Evolutionary conservation across 495 filamentous ascomycete species (phyloP).

Genomic region (Neurospora sp.): DNA sequence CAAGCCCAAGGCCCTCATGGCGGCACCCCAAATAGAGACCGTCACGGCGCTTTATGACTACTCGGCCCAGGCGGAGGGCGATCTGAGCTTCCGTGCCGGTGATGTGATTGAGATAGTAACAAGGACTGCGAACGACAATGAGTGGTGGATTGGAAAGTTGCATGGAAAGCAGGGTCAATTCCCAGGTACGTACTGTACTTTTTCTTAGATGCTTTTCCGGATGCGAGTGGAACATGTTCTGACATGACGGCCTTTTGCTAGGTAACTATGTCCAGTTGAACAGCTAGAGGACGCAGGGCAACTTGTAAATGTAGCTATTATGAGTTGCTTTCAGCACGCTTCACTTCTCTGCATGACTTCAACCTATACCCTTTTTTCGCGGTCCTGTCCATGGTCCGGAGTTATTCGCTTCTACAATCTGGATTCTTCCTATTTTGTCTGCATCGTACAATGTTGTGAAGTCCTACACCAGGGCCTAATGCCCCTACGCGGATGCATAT

Average conservation of each 20-base stretch:
- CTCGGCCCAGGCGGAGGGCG: constrained; percentile 88
- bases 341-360: neutral
- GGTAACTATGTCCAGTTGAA: constrained; percentile 37
- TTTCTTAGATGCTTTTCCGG: neutral
- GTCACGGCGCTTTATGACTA: constrained; percentile 89
- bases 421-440: neutral
- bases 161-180: constrained; percentile 81
- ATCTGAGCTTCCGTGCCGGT: constrained; percentile 82
- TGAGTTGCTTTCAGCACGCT: neutral
- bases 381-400: neutral
- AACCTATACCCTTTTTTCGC: neutral
- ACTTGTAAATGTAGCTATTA: neutral
- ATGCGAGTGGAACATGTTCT: constrained; percentile 5
- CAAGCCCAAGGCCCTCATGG: constrained; percentile 68
- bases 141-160: constrained; percentile 88
- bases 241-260: constrained; percentile 3
- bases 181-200: constrained; percentile 57
- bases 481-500: too few species aligned
- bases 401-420: neutral
- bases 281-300: constrained; percentile 6
- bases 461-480: too few species aligned
- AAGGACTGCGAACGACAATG: constrained; percentile 77
- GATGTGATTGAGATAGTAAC: constrained; percentile 83
- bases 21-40: constrained; percentile 55
- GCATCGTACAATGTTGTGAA: neutral